Conservation (phyloP, 176 grass and related monocot genomes). For the Thalia dealbata region DNA sequence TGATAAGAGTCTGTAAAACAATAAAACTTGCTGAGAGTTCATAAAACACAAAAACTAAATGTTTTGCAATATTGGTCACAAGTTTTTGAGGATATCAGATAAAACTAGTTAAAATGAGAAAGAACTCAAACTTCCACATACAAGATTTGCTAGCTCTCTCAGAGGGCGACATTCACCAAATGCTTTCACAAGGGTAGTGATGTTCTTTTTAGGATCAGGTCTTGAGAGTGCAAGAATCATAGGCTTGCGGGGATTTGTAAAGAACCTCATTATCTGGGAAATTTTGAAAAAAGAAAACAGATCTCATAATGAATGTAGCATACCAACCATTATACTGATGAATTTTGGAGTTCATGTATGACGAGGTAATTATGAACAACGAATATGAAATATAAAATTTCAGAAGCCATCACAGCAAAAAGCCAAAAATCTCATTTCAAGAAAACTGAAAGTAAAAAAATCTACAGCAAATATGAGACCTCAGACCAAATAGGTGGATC, state of each 20-base stretch:
- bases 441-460: too few species aligned
- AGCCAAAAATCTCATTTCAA: too few species aligned
- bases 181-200: constrained; percentile 66
- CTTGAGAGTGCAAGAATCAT: constrained; percentile 76
- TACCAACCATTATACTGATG: background rate
- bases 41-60: constrained; percentile 10
- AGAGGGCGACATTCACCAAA: constrained; percentile 67
- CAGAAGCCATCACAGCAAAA: background rate
- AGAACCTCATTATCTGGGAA: constrained; percentile 76
- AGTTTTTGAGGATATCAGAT: background rate
- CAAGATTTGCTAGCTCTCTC: constrained; percentile 85
- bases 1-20: constrained; percentile 60
- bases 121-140: constrained; percentile 21
- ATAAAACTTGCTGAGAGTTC: constrained; percentile 1
- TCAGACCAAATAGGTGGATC: constrained; percentile 62
- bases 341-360: background rate
- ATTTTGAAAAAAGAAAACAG: background rate
- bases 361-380: background rate
- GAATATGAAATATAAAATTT: background rate
- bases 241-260: constrained; percentile 70
- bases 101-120: constrained; percentile 1
- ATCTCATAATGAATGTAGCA: constrained; percentile 8
- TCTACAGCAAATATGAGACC: constrained; percentile 22
- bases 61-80: background rate
- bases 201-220: constrained; percentile 83